Conservation (phyloP, 345 rosid genomes). For the Boechera stricta region DNA sequence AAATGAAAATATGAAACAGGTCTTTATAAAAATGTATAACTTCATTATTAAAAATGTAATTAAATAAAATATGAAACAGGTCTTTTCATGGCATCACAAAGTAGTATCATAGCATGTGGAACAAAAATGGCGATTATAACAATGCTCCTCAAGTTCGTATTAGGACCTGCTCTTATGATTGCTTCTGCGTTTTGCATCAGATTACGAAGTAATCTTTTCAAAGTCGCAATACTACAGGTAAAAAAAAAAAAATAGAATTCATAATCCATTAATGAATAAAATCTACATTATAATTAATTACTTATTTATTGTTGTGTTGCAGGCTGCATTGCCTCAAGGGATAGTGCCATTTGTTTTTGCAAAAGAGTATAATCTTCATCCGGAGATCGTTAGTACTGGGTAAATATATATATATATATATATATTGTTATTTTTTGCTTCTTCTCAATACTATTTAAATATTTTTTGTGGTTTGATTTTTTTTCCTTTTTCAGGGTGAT, state of each 20-base stretch:
- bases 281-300: background rate
- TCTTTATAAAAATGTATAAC: conserved; percentile 40
- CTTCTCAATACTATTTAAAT: background rate
- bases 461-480: background rate
- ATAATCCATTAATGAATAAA: background rate
- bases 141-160: conserved; percentile 64
- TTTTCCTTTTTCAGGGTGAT: conserved; percentile 61
- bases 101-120: conserved; percentile 81
- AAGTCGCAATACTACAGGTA: conserved; percentile 78
- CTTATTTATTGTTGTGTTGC: conserved; percentile 26
- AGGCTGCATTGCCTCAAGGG: conserved; percentile 97
- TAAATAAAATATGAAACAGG: conserved; percentile 50
- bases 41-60: too few species aligned
- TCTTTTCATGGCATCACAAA: conserved; percentile 79
- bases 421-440: background rate
- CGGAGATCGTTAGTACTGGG: conserved; percentile 82
- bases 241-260: background rate
- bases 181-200: conserved; percentile 59
- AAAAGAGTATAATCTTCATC: conserved; percentile 81
- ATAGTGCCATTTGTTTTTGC: conserved; percentile 91
- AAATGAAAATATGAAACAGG: conserved; percentile 48
- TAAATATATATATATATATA: conserved; percentile 33
- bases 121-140: conserved; percentile 56
- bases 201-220: conserved; percentile 54
- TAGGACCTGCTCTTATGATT: conserved; percentile 80